These are phyloP conservation scores for Suaeda aralocaspica DNA, from an alignment of 148 eudicot genomes.

Conservation along the genomic window DNA sequence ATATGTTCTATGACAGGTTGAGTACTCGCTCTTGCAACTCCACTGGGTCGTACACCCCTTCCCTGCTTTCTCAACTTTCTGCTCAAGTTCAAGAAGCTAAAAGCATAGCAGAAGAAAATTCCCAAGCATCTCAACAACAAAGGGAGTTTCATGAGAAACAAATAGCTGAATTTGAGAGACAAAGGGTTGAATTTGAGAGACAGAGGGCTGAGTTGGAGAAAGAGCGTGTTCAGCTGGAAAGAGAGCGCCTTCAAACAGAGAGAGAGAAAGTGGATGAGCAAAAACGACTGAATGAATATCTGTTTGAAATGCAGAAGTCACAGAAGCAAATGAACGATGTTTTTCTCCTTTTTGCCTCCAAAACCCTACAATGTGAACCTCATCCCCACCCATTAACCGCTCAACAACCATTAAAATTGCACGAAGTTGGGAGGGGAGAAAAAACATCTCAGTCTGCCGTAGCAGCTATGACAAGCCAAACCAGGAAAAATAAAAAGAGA, in stretches of 20 bases:
- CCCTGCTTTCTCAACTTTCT: not conserved
- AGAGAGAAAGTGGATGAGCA: not conserved
- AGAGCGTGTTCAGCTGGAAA: not conserved
- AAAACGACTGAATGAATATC: not conserved
- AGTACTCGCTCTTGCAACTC: not conserved
- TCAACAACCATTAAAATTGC: not conserved
- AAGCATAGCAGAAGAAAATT: not conserved
- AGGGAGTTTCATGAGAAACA: not conserved
- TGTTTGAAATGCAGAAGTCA: not conserved
- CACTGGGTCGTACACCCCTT: not conserved
- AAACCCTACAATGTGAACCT: not conserved
- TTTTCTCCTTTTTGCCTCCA: not conserved
- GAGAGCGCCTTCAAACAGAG: not conserved
- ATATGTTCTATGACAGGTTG: not conserved
- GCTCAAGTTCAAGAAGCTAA: not conserved
- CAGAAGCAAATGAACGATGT: not conserved
- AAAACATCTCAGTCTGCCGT: not conserved
- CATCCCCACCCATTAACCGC: not conserved
- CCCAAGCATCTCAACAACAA: not conserved
- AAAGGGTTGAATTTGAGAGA: not conserved
- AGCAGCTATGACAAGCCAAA: not conserved
- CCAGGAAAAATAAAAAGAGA: not conserved
- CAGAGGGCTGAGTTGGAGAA: slow-evolving; percentile 3
- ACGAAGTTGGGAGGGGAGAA: not conserved
- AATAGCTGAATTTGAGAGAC: not conserved